Conservation (phyloP, 768 basidiomycete genomes). For the Russula ochroleuca region DNA sequence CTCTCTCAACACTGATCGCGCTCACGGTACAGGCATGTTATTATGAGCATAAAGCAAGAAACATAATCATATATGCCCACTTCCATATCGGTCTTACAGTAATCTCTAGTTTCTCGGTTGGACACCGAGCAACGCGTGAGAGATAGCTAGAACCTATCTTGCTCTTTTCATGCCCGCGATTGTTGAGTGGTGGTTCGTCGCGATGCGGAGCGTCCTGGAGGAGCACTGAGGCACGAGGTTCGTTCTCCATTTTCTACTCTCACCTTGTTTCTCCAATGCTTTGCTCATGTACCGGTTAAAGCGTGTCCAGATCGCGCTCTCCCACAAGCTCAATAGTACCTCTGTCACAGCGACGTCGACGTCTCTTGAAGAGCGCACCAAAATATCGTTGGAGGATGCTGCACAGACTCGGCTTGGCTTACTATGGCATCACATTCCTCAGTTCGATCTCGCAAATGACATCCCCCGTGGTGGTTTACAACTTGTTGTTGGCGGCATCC, state of each 20-base stretch:
- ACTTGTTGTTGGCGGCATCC: not conserved
- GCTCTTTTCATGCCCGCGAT: conserved; percentile 68
- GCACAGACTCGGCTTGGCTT: not conserved
- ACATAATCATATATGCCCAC: too few relatives aligned
- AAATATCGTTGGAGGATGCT: not conserved
- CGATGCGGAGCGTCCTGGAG: conserved; percentile 53
- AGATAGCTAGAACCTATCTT: too few relatives aligned
- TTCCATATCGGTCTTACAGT: too few relatives aligned
- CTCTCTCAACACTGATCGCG: too few relatives aligned
- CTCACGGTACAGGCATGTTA: too few relatives aligned
- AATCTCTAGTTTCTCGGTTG: too few relatives aligned
- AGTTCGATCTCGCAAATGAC: not conserved
- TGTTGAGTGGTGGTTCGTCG: conserved; percentile 67
- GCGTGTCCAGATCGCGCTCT: conserved; percentile 35
- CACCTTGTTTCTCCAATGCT: not conserved
- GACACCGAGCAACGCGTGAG: too few relatives aligned
- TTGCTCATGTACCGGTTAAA: not conserved
- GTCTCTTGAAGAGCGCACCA: not conserved
- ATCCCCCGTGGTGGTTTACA: not conserved
- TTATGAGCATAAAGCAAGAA: too few relatives aligned
- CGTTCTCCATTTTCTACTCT: conserved; percentile 24
- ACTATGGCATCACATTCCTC: not conserved
- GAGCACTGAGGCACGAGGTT: conserved; percentile 55
- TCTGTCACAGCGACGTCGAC: conserved; percentile 11
- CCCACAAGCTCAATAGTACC: conserved; percentile 32